Conservation (phyloP, 495 filamentous ascomycete genomes). For the Penicillium subrubescens region DNA sequence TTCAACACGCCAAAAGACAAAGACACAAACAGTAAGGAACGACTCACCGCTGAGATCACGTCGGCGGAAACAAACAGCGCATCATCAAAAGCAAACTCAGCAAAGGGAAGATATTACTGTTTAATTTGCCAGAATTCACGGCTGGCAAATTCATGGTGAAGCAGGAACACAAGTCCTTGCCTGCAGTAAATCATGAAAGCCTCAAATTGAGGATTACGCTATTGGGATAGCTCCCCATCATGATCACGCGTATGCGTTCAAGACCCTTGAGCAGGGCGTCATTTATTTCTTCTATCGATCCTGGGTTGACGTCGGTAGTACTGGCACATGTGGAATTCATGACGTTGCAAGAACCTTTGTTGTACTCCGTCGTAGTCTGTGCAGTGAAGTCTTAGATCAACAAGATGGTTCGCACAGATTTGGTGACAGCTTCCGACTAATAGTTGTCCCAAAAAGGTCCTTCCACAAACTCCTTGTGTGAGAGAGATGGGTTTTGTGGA, state of each 20-base stretch:
- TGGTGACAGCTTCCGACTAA: neutral
- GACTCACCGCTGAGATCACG: neutral
- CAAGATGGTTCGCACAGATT: neutral
- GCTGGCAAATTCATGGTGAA: neutral
- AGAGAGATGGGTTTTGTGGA: neutral
- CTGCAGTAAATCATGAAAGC: neutral
- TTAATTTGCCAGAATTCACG: neutral
- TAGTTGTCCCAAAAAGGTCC: neutral
- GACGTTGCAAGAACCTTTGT: neutral
- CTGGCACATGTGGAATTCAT: neutral
- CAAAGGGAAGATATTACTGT: neutral
- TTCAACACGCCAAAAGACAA: neutral
- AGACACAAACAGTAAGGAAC: neutral
- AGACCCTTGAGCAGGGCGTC: neutral
- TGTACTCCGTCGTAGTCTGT: neutral
- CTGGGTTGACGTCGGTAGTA: neutral
- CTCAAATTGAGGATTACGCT: neutral
- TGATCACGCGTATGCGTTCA: neutral
- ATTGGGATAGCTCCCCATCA: neutral
- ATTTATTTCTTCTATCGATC: neutral
- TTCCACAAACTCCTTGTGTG: neutral
- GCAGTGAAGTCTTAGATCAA: neutral
- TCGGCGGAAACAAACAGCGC: neutral
- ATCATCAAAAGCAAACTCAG: neutral
- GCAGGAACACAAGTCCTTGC: neutral